Evolutionary conservation across 108 stramenopile genomes (phyloP).

Genomic region (Cylindrotheca fusiformis): DNA sequence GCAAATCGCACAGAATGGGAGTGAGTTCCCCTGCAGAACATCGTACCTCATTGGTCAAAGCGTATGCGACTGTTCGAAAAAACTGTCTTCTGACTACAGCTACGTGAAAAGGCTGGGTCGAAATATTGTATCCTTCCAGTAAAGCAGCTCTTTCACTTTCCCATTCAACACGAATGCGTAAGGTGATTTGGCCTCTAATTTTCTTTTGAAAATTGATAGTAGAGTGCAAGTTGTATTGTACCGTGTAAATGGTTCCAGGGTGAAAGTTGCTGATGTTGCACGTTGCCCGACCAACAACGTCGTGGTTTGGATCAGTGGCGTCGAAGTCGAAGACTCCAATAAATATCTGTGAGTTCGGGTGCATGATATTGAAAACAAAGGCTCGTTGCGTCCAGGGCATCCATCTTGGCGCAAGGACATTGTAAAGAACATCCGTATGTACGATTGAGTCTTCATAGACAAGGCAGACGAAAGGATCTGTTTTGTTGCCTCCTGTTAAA

Average conservation of each 20-base stretch:
- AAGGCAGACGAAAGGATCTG: conserved; percentile 58
- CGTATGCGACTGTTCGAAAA: conserved; percentile 5
- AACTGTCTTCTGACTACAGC: conserved; percentile 2
- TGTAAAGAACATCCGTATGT: conserved; percentile 69
- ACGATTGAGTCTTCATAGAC: conserved; percentile 72
- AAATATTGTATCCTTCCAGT: conserved; percentile 3
- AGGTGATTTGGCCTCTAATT: conserved; percentile 12
- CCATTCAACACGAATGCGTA: conserved; percentile 21
- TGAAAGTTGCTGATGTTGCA: conserved; percentile 23
- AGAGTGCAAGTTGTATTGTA: conserved; percentile 5
- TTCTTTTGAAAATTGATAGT: not conserved
- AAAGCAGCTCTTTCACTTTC: conserved; percentile 5
- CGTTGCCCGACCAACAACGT: conserved; percentile 20
- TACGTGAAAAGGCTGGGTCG: conserved; percentile 3
- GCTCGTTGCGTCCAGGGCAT: conserved; percentile 77
- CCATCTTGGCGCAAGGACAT: conserved; percentile 69
- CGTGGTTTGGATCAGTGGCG: conserved; percentile 2
- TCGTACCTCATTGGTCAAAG: conserved; percentile 25
- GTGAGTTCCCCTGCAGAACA: too few relatives aligned
- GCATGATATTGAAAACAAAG: conserved; percentile 59
- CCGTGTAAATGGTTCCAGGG: conserved; percentile 13
- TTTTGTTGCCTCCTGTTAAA: conserved; percentile 53
- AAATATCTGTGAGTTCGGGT: conserved; percentile 10
- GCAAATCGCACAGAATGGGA: too few relatives aligned
- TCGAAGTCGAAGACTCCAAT: conserved; percentile 13